These are phyloP conservation scores for Populus davidiana DNA, from an alignment of 345 rosid genomes.

Conservation along the genomic window DNA sequence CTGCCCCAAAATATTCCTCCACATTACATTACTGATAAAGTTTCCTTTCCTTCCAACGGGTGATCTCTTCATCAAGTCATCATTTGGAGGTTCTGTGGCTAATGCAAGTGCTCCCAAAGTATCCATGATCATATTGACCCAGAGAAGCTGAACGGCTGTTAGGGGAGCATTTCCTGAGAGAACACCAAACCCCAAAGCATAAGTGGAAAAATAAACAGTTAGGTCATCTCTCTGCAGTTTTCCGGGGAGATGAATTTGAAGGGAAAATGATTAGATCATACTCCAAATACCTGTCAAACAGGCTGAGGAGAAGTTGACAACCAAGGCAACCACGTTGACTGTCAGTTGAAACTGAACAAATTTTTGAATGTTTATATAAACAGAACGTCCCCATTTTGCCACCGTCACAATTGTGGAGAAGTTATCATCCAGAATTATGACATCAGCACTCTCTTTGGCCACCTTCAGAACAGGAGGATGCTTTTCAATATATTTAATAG, in stretches of 20 bases:
- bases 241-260: conserved; percentile 1
- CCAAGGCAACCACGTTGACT: conserved; percentile 31
- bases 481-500: not conserved
- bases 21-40: conserved; percentile 88
- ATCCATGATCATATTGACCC: conserved; percentile 38
- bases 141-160: conserved; percentile 36
- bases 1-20: conserved; percentile 95
- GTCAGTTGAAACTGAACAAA: conserved; percentile 36
- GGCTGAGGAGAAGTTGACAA: conserved; percentile 57
- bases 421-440: conserved; percentile 35
- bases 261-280: conserved; percentile 4
- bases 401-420: conserved; percentile 35
- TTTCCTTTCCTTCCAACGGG: conserved; percentile 45
- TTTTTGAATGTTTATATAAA: conserved; percentile 34
- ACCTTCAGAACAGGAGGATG: conserved; percentile 14
- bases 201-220: not conserved
- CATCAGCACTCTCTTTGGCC: conserved; percentile 38
- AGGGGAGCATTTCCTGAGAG: conserved; percentile 41
- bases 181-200: conserved; percentile 11
- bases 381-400: conserved; percentile 38
- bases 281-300: conserved; percentile 67
- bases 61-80: conserved; percentile 32
- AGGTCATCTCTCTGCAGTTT: not conserved
- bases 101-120: conserved; percentile 34
- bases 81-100: conserved; percentile 33